Base-by-base conservation (phyloP, 176 grass and related monocot genomes). In the sorghum (Sorghum bicolor) region DNA sequence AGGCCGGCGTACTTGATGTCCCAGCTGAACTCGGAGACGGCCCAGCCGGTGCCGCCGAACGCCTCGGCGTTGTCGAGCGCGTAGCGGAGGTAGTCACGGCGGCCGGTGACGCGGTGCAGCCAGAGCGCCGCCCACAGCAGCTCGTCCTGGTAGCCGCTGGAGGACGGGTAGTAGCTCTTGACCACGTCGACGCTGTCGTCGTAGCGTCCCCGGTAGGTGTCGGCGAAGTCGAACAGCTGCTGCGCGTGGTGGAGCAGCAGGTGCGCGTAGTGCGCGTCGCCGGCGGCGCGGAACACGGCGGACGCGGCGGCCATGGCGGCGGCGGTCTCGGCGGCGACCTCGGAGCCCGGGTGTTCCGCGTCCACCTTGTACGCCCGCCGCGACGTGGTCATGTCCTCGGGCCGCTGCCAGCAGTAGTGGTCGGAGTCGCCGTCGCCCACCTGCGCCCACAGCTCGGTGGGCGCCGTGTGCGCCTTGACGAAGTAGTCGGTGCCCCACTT, bases 1-100 rank as follows among this genome's bases (percentile, higher is more conserved):
- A 97, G 84, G 1, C 94, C 94, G 72, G 94, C 77, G 79, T 91
- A 94, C 83, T 98, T 98, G 90, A 98, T 98, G 72, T 98, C 96
- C 96, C 96, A 98, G 87, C 96, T 98, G 85, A 98, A 98, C 85
- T 98, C 96, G 0, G 92, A 86, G n/a, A 98, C 89, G 63, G 91
- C 96, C 96, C 96, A 98, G 0, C 81, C 57, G 38, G 92, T 94
- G 50, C 96, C 95, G 15, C 89, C 83, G 82, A 98, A 93, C 10
- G 44, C 86, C 6, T 91, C 83, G 50, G 88, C 96, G 70, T 98
- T 95, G 38, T 64, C 72, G 19, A 98, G 19, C 6, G 28, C 87
- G 77, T 95, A 98, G 10, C 91, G 61, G 38, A 93, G 82, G 61
- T 93, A 98, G 0, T 60, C 65, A 4, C 76, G 86, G 29, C 39